These are phyloP conservation scores for Aegilops speltoides DNA, from an alignment of 176 grass and related monocot species.

Conservation along the genomic window DNA sequence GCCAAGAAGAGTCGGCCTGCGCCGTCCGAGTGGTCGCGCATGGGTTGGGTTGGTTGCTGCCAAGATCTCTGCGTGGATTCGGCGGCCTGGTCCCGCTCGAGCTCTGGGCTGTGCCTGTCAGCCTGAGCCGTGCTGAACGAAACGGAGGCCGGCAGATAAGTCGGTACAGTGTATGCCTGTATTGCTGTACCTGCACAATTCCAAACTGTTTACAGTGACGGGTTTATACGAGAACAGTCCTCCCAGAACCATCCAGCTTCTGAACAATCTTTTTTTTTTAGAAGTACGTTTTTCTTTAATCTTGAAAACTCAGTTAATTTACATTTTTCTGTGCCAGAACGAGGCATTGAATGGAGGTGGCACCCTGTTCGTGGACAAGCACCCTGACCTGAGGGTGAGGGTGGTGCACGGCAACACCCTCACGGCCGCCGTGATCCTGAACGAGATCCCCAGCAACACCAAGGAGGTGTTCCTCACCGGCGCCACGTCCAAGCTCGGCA, in stretches of 20 bases:
- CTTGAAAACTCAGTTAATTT: background rate
- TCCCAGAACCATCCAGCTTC: no score
- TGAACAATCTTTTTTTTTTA: no score
- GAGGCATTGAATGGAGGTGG: conserved; percentile 88
- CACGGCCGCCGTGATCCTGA: conserved; percentile 87
- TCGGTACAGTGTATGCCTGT: background rate
- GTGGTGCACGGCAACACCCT: conserved; percentile 97
- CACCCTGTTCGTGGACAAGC: conserved; percentile 75
- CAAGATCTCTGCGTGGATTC: background rate
- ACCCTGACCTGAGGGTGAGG: conserved; percentile 70
- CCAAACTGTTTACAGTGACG: background rate
- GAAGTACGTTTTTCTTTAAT: no score
- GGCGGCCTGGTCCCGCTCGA: background rate
- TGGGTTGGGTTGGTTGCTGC: background rate
- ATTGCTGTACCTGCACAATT: background rate
- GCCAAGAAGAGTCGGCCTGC: background rate
- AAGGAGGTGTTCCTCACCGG: conserved; percentile 85
- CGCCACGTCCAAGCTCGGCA: conserved; percentile 90
- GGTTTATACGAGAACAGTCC: background rate
- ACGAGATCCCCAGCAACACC: conserved; percentile 74
- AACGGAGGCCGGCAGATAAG: background rate
- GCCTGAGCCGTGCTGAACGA: background rate
- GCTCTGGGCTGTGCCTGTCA: background rate
- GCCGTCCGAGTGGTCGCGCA: background rate
- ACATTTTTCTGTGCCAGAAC: conserved; percentile 40